Base-by-base conservation (phyloP, 2,329 filamentous ascomycete genomes). In the Xylaria sp. region DNA sequence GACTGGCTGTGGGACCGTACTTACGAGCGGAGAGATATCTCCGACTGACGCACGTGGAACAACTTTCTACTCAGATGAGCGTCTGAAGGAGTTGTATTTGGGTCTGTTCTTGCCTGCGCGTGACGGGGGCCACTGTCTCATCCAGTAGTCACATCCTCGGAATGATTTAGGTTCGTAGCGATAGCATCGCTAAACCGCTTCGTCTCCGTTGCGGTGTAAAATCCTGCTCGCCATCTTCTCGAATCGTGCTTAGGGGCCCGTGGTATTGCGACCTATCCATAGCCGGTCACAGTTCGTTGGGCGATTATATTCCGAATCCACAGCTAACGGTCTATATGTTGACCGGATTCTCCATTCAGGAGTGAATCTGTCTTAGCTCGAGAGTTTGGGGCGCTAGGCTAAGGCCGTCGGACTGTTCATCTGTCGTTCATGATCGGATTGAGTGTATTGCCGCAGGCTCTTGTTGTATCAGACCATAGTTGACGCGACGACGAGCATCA, bases 401-500 rank as follows among this genome's bases (percentile, higher is more conserved):
- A 13, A 4, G n/a, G 23, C 20, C 5, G 9, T 6, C 42, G 20
- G 44, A 23, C 44, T 46, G 9, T 20, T 4, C 44, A 46, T 9
- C 10, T 11, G 33, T 33, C 33, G 33, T 33, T 33, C 33, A 33
- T 33, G 33, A 33, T 33, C 33, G 33, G 10, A 33, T 33, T 10
- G 33, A 33, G 33, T 23, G n/a, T 46, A 11, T 46, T n/a, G 28
- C 2, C 17, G 23, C 2, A 15, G 2, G 23, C 17, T 23, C 31
- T 20, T 10, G 23, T 28, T 28, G 26, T 51, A 15, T 66, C 38
- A 69, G 44, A 70, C 26, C 67, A 70, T 64, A 7, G 38, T 65
- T 6, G 61, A 65, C 17, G 67, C 67, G 20, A 62, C 42, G 15
- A 63, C 9, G 6, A 68, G 33, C 42, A 75, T 56, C 2, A 74